These are phyloP conservation scores for Sporothrix variecibatus DNA, from an alignment of 2,329 filamentous ascomycete species.

Conservation along the genomic window DNA sequence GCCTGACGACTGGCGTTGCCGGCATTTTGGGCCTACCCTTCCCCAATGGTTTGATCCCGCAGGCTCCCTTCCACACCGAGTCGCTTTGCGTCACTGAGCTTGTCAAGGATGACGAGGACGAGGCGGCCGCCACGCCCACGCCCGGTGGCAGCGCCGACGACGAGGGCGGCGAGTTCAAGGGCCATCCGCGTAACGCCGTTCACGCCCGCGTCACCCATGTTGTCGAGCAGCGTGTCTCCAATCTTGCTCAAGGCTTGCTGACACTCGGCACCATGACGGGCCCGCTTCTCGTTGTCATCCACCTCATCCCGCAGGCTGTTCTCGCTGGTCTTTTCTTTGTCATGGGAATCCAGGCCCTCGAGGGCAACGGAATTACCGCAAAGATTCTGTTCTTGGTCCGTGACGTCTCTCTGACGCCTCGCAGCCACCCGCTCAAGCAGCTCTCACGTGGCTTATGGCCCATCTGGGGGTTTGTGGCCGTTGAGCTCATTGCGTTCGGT, in stretches of 20 bases:
- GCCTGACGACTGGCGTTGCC: conserved; percentile 73
- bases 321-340: conserved; percentile 81
- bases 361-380: conserved; percentile 73
- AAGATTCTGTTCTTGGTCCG: conserved; percentile 71
- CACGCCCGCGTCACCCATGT: conserved; percentile 59
- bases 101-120: conserved; percentile 48
- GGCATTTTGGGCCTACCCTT: conserved; percentile 77
- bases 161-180: conserved; percentile 52
- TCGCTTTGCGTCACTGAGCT: conserved; percentile 71
- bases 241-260: conserved; percentile 74
- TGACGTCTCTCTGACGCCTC: conserved; percentile 64
- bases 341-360: conserved; percentile 78
- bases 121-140: background rate
- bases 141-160: conserved; percentile 3
- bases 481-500: conserved; percentile 71
- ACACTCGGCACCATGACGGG: conserved; percentile 79
- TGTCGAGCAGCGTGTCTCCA: conserved; percentile 77
- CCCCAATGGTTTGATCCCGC: conserved; percentile 80
- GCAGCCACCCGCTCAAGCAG: conserved; percentile 58
- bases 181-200: conserved; percentile 44
- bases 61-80: conserved; percentile 79
- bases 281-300: conserved; percentile 70
- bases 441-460: conserved; percentile 56
- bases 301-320: conserved; percentile 77
- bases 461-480: conserved; percentile 70